Evolutionary conservation across 2,329 filamentous ascomycete species (phyloP), one percentile per base, ranked within the genome.

Genomic region (Pseudopithomyces chartarum): DNA sequence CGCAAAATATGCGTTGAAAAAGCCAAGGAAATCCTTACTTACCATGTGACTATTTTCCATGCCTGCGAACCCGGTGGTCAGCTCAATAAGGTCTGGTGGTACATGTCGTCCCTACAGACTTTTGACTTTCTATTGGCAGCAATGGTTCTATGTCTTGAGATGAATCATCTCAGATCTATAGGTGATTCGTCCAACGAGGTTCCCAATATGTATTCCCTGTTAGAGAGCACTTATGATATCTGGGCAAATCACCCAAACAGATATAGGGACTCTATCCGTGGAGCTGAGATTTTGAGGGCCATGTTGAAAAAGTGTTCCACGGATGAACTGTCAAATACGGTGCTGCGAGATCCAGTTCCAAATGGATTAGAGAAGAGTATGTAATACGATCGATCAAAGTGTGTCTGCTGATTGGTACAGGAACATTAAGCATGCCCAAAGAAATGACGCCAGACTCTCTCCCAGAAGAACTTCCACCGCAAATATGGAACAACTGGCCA

Each of bases 101-200:
- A 79, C 53, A 63, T 81, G 63, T 76, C 77, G 11, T 78, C 78
- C 0, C 67, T 82, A 3, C 73, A 77, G 2, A 78, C 77, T 1
- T 77, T 81, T 43, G 78, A 81, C 55, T 84, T 82, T 59, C 67
- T 83, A 3, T 68, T 83, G 0, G 80, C 79, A 3, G 78, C 79
- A 11, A 82, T 80, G 71, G 66, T 83, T 10, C 64, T 83, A 2
- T 82, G 80, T 57, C 70, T 80, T 7, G 80, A 81, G 53, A 57
- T 83, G 1, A 71, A 77, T 34, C 52, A 67, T 55, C 53, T 66
- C 13, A 55, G 54, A 34, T 49, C 44, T 8, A 48, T 46, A 13
- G 57, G 51, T 29, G 50, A 48, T 4, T 40, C 50, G 13, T 57
- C 58, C 2, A 22, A 34, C 10, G 53, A 49, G 36, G 38, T 53